Evolutionary conservation across 1,284 basidiomycete species (phyloP), one percentile per base, ranked within the genome.

Genomic region (Phenoliferia sp.): DNA sequence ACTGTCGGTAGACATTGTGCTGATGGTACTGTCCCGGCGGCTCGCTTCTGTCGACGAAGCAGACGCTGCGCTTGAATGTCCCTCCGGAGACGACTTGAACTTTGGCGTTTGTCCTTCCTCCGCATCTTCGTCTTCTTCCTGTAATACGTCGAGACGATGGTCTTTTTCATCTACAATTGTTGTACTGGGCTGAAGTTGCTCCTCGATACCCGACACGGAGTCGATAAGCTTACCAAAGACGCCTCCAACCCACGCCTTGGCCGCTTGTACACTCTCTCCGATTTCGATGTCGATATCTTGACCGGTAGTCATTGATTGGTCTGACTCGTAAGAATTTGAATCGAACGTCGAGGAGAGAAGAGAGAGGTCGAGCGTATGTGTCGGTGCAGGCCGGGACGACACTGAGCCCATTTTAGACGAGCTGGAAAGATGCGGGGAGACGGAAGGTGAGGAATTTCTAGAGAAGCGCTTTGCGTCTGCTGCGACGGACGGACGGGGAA

Each of bases 231-330:
- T 59, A 1, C 72, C 72, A 19, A 73, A 63, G 36, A 62, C 55
- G n/a, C 61, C 61, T 15, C 69, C 68, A 50, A 73, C 52, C 72
- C 72, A 73, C 0, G 36, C 65, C 3, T 68, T 70, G 10, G 72
- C 72, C 0, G 71, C 71, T 31, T 71, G 68, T 4, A 73, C 69
- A 19, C 59, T 63, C 48, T 73, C 71, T 2, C 65, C 67, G 4
- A 69, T 65, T 29, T 67, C 66, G 22, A 69, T 33, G 26, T 55
- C 52, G 59, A 60, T 4, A 63, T 55, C 22, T 7, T 33, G 44
- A 7, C 34, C 39, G n/a, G n/a, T n/a, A n/a, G n/a, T 1, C 1
- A 26, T 54, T 10, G 4, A 35, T 17, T n/a, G 32, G 3, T 54
- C n/a, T 12, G 54, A 28, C 26, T 59, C 62, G 39, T 52, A 22